Evolutionary conservation across 495 filamentous ascomycete genomes (phyloP).

Genomic region (Hypoxylon rickii): DNA sequence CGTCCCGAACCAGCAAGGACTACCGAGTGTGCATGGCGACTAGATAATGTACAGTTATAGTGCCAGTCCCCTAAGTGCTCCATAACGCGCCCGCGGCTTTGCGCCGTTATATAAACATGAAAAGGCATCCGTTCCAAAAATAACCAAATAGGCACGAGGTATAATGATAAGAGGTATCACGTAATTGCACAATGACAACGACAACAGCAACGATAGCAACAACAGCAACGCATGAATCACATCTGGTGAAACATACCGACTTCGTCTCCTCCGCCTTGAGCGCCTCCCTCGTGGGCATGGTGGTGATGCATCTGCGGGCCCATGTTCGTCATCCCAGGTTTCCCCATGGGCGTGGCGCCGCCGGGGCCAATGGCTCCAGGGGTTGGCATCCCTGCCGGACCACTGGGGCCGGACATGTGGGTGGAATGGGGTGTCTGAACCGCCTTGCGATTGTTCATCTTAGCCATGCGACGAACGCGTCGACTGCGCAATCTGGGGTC

Average conservation of each 20-base stretch:
- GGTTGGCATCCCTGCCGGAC: slow-evolving; percentile 58
- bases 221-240: slow-evolving; percentile 54
- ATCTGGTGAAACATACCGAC: slow-evolving; percentile 95
- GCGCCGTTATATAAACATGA: slow-evolving; percentile 42
- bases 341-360: slow-evolving; percentile 54
- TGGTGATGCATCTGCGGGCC: slow-evolving; percentile 63
- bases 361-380: slow-evolving; percentile 49
- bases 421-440: slow-evolving; percentile 51
- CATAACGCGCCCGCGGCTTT: slow-evolving; percentile 39
- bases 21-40: slow-evolving; percentile 38
- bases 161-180: slow-evolving; percentile 55
- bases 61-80: slow-evolving; percentile 39
- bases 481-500: slow-evolving; percentile 88
- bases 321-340: slow-evolving; percentile 65
- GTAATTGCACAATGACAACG: slow-evolving; percentile 42
- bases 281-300: slow-evolving; percentile 74
- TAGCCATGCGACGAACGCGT: slow-evolving; percentile 91
- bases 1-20: slow-evolving; percentile 37
- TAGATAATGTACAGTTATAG: slow-evolving; percentile 45
- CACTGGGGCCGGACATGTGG: slow-evolving; percentile 56
- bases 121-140: slow-evolving; percentile 37
- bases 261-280: slow-evolving; percentile 75
- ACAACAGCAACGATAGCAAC: slow-evolving; percentile 29
- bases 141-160: slow-evolving; percentile 37
- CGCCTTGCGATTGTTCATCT: slow-evolving; percentile 84